Evolutionary conservation across 169 alveolate species (phyloP), one percentile per base, ranked within the genome.

Genomic region (Cryptosporidium sp.): DNA sequence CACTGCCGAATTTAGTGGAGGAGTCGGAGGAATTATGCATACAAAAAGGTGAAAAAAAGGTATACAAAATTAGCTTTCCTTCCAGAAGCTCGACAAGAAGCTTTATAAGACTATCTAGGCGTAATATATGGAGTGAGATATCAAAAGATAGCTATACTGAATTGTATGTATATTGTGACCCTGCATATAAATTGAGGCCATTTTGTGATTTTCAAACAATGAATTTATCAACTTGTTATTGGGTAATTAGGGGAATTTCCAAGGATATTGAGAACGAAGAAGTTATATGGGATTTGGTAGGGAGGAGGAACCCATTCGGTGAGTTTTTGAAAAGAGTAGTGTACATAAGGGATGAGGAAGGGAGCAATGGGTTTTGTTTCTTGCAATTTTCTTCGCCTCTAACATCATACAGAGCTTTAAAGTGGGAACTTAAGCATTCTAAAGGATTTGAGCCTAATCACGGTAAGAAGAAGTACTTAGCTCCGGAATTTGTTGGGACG

Each of bases 11-110:
- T 43, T 37, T 29, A 9, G 62, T 80, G 33, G 68, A 41, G 3
- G 55, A 45, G 16, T 37, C 23, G 26, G 73, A 80, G 10, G 89
- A 80, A n/a, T 33, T 80, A 23, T 80, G 89, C 16, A 80, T 80
- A 62, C 33, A 59, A 41, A 65, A 45, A 45, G 89, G 89, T 18
- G 39, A 35, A 16, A 65, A 33, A 14, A 80, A n/a, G n/a, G 50
- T 48, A 7, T 26, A 31, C 26, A 62, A 35, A 21, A 31, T 80
- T 14, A 26, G 48, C 7, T 80, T 80, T 65, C 89, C 89, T 2
- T 80, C 89, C 10, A 80, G 89, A 50, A 80, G 89, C 39, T 80
- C 89, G 4, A 80, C 89, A 9, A 80, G 26, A 31, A 62, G 75
- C 52, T 80, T 80, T 80, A 43, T 62, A 26, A 80, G 55, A 12